These are phyloP conservation scores for Acer saccharum DNA, from an alignment of 345 rosid genomes.

Conservation along the genomic window DNA sequence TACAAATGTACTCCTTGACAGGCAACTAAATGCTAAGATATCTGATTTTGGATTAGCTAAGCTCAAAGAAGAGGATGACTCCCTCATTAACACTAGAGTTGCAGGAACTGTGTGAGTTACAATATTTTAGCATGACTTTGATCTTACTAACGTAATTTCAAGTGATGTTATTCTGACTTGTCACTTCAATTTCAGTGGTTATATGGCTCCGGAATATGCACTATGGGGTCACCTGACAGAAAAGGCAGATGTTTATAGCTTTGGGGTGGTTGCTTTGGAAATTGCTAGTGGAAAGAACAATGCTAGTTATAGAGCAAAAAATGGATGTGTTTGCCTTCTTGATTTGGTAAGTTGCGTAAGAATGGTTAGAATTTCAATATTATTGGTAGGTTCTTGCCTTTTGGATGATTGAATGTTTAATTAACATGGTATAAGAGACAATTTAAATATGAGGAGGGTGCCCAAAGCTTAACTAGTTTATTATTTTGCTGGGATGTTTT, in stretches of 20 bases:
- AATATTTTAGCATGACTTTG: neutral
- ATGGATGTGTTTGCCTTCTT: constrained; percentile 32
- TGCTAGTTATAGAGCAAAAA: constrained; percentile 19
- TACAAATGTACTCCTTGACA: constrained; percentile 57
- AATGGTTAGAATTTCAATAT: no score
- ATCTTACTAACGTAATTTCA: neutral
- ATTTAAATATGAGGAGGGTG: neutral
- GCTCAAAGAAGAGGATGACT: constrained; percentile 46
- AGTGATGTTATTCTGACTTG: neutral
- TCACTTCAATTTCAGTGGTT: constrained; percentile 34
- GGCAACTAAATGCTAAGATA: constrained; percentile 55
- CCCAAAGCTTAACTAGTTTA: neutral
- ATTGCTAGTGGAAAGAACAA: constrained; percentile 37
- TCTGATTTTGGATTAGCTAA: constrained; percentile 73
- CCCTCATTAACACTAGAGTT: constrained; percentile 59
- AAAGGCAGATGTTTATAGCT: constrained; percentile 48
- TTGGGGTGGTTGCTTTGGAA: constrained; percentile 43
- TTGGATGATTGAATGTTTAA: neutral
- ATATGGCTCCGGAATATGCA: constrained; percentile 53
- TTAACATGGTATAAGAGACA: no score
- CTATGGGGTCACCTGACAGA: constrained; percentile 41
- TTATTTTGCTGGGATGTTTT: neutral
- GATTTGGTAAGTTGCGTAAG: constrained; percentile 31
- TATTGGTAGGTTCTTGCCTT: neutral
- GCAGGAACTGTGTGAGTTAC: constrained; percentile 66